A percentile compares a stretch with the other conserved stretches of the same genome.
Evolutionary conservation across 352 stramenopile genomes (phyloP).

Genomic region (Salisapilia sapeloensis): DNA sequence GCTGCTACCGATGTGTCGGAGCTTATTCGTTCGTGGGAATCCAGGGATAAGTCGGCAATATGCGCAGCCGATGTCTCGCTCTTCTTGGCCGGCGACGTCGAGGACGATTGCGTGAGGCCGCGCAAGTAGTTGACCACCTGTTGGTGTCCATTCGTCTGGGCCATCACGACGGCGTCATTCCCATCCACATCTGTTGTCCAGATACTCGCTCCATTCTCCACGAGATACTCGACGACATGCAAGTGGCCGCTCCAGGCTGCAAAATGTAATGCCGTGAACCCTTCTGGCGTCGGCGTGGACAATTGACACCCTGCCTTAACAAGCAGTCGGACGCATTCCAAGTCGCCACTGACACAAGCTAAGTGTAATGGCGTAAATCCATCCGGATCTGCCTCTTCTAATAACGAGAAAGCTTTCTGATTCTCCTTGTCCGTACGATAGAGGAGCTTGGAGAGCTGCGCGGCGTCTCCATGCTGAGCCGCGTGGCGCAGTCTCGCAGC

Average conservation of each 20-base stretch:
- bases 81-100: too few species aligned
- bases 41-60: neutral
- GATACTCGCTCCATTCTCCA: slow-evolving; percentile 15
- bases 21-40: neutral
- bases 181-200: slow-evolving; percentile 22
- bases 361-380: slow-evolving; percentile 46
- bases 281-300: slow-evolving; percentile 23
- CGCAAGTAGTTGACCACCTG: slow-evolving; percentile 22
- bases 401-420: slow-evolving; percentile 6
- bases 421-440: slow-evolving; percentile 9
- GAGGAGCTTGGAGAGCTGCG: slow-evolving; percentile 25
- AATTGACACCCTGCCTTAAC: slow-evolving; percentile 18
- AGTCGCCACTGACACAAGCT: slow-evolving; percentile 27
- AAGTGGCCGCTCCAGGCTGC: slow-evolving; percentile 22
- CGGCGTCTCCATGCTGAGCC: slow-evolving; percentile 22
- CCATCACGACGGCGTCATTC: slow-evolving; percentile 29
- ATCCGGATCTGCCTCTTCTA: slow-evolving; percentile 21
- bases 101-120: slow-evolving; percentile 6
- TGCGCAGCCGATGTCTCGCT: neutral
- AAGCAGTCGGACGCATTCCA: slow-evolving; percentile 20
- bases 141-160: slow-evolving; percentile 25
- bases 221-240: slow-evolving; percentile 15
- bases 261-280: slow-evolving; percentile 40
- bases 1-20: slow-evolving; percentile 1
- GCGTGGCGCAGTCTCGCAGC: slow-evolving; percentile 18